A percentile compares a stretch with the other conserved stretches of the same genome.
phyloP scores from a whole-genome alignment of 2,329 filamentous ascomycete genomes.

The Paradendryphiella salina region DNA sequence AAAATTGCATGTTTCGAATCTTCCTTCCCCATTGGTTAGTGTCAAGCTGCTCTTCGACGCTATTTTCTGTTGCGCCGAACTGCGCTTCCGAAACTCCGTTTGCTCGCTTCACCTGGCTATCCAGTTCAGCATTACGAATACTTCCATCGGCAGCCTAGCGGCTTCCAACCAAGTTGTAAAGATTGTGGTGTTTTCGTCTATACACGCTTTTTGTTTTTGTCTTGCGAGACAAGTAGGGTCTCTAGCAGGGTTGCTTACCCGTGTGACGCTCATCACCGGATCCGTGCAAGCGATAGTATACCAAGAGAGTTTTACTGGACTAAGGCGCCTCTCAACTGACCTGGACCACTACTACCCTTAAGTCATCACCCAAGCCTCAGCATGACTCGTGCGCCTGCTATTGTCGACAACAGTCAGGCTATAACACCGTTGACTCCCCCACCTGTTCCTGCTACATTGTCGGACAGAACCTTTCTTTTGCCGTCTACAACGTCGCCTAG shows the following conservation, averaged over 20 bases:
- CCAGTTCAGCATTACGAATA: not conserved
- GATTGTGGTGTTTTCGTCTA: no score
- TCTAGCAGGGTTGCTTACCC: not conserved
- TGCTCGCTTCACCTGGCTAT: not conserved
- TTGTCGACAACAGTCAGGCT: conserved; percentile 4
- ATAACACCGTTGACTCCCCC: conserved; percentile 11
- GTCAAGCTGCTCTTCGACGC: not conserved
- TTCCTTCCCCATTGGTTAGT: not conserved
- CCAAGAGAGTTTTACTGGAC: not conserved
- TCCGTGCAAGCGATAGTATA: not conserved
- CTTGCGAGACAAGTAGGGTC: no score
- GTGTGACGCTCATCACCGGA: conserved; percentile 1
- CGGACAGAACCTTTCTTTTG: conserved; percentile 1
- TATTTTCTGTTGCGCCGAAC: not conserved
- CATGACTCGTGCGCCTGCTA: conserved; percentile 12
- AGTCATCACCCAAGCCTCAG: conserved; percentile 1
- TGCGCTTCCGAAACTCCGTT: not conserved
- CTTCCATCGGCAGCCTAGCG: not conserved
- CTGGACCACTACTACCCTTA: conserved; percentile 1
- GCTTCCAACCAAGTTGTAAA: not conserved
- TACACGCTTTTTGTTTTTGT: no score
- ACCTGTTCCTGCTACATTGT: not conserved
- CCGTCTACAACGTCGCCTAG: conserved; percentile 13
- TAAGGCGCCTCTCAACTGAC: not conserved
- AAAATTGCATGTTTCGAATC: not conserved